phyloP scores from a whole-genome alignment of 495 filamentous ascomycete genomes.

The Cetradonia linearis region DNA sequence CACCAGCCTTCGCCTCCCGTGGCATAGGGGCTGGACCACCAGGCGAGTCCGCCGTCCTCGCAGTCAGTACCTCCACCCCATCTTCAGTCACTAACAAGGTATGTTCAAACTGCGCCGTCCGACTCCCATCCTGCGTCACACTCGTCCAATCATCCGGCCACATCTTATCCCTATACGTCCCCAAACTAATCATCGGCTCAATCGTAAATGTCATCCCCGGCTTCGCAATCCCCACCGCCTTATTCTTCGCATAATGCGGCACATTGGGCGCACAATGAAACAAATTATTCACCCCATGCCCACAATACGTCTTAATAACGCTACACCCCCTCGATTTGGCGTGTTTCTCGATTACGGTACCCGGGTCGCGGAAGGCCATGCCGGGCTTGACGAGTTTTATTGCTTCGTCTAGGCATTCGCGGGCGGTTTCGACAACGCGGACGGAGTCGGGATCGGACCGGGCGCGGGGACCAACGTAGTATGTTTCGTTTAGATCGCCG shows the following conservation, averaged over 20 bases:
- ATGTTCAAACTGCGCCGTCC: conserved; percentile 88
- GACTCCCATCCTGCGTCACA: conserved; percentile 67
- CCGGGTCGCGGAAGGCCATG: conserved; percentile 73
- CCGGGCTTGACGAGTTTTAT: conserved; percentile 81
- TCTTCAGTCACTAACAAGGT: conserved; percentile 88
- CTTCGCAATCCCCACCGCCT: conserved; percentile 78
- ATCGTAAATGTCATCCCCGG: conserved; percentile 90
- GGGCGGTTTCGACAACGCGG: conserved; percentile 72
- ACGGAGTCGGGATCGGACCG: conserved; percentile 65
- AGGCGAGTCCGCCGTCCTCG: conserved; percentile 67
- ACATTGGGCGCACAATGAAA: conserved; percentile 82
- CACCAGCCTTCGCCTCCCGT: conserved; percentile 19
- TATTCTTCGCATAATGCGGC: conserved; percentile 84
- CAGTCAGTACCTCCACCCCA: conserved; percentile 88
- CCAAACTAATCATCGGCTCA: conserved; percentile 82
- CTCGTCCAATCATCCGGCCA: conserved; percentile 93
- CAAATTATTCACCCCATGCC: conserved; percentile 75
- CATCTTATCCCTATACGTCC: conserved; percentile 68
- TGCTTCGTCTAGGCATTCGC: conserved; percentile 72
- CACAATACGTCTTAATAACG: conserved; percentile 82
- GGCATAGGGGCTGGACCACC: conserved; percentile 74
- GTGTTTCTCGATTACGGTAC: conserved; percentile 75
- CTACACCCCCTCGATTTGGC: conserved; percentile 69
- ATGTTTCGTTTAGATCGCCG: conserved; percentile 85
- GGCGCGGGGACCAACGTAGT: conserved; percentile 75